Evolutionary conservation across 2,329 filamentous ascomycete species (phyloP), one percentile per base, ranked within the genome.

Genomic region (Cordyceps tenuipes): DNA sequence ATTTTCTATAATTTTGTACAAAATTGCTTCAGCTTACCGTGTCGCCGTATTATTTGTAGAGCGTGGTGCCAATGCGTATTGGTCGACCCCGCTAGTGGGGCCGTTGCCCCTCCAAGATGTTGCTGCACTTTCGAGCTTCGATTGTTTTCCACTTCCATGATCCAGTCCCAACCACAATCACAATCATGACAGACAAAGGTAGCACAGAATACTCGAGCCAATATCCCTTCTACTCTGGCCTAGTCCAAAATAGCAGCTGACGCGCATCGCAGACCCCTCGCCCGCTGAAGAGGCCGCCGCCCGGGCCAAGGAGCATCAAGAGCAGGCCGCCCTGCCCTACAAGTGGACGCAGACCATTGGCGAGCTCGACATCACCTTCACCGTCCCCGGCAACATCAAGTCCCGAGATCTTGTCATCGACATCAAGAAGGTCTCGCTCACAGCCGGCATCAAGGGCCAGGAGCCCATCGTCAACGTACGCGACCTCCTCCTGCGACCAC

Each of bases 291-390:
- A 80, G 65, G 84, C 80, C 12, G 82, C 82, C 21, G 79, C 82
- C 61, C 79, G 78, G 65, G 87, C 85, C 63, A 86, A 87, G 72
- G 91, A 99, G 77, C 80, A 83, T 60, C 88, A 87, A 68, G 94
- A 99, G 77, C 94, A 99, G 79, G 51, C 86, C 47, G 84, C 87
- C 26, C 86, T 99, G 47, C 94, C 94, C 0, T 99, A 99, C 85
- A 94, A 95, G 77, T 99, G 94, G 94, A 89, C 83, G 12, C 94
- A 99, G 77, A 92, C 89, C 26, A 96, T 99, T 72, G 82, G 81
- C 66, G 94, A 97, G 70, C 77, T 97, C 62, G 90, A 96, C 70
- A 77, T 97, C 68, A 87, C 82, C 55, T 82, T 95, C 62, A 78
- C 82, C 31, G 85, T 99, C 0, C 88, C 93, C 0, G 88, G 82